Evolutionary conservation across 2,329 filamentous ascomycete genomes (phyloP).

Genomic region (Xylariaceae sp.): DNA sequence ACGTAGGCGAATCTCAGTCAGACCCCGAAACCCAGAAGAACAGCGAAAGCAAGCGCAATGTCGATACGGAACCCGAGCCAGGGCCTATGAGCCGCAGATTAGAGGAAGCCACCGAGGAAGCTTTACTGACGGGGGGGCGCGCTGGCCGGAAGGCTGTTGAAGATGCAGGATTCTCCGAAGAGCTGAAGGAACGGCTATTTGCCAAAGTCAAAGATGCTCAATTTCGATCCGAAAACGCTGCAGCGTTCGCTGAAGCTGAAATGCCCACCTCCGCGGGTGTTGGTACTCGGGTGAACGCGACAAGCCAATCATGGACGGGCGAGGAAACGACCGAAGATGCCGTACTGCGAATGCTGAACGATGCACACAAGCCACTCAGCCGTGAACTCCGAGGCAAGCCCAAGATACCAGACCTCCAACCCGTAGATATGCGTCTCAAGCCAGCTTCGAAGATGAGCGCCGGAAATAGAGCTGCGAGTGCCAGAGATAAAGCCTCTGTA

Average conservation of each 20-base stretch:
- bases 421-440: constrained; percentile 50
- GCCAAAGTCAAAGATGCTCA: constrained; percentile 52
- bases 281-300: constrained; percentile 64
- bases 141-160: constrained; percentile 56
- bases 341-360: constrained; percentile 78
- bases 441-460: constrained; percentile 34
- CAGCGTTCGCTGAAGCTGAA: constrained; percentile 44
- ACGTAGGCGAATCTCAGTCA: constrained; percentile 1
- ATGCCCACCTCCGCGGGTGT: constrained; percentile 57
- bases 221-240: constrained; percentile 47
- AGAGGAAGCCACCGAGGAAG: constrained; percentile 60
- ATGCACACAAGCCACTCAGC: constrained; percentile 67
- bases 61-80: constrained; percentile 14
- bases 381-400: constrained; percentile 43
- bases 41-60: constrained; percentile 2
- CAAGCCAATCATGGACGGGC: constrained; percentile 71
- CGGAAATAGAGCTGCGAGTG: constrained; percentile 46
- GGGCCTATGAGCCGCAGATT: constrained; percentile 54
- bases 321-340: constrained; percentile 70
- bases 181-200: constrained; percentile 55
- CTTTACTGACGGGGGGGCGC: constrained; percentile 52
- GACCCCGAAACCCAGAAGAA: constrained; percentile 4
- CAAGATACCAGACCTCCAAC: constrained; percentile 37
- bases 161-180: constrained; percentile 60
- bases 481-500: constrained; percentile 52